Evolutionary conservation across 306 rosid genomes (phyloP), one percentile per base, ranked within the genome.

Genomic region (Potentilla sterilis): DNA sequence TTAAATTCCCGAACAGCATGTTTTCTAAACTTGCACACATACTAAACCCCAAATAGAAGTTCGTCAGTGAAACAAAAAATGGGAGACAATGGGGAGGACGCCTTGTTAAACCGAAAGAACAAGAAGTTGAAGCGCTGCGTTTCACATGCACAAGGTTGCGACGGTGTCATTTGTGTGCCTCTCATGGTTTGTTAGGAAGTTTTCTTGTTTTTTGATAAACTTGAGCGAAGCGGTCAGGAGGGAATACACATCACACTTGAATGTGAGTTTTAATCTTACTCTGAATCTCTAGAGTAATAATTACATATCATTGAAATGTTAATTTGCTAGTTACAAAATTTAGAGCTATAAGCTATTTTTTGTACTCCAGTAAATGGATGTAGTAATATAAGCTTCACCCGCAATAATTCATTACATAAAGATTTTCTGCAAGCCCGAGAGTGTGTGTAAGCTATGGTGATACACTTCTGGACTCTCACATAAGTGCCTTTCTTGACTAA

Each of bases 371-470:
- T 28, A 28, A 28, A 28, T 28, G 28, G 28, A 28, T 28, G 28
- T 28, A 28, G 28, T 28, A 28, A 28, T 28, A 28, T 28, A 28
- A 28, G 28, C 28, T 28, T 28, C 28, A 28, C 28, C 28, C 28
- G 28, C 28, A 28, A 28, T 28, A 28, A 28, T 28, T 28, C 28
- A 28, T 28, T 28, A 28, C 28, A 28, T 28, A 28, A 28, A 28
- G 28, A 28, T 0, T 28, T 28, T 0, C 28, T 28, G 28, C 28
- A 28, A 28, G 28, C 28, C 28, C 0, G 94, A 90, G 88, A 15
- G n/a, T n/a, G 83, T 67, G 92, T 90, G 70, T 94, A 91, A 94
- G 81, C 81, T 94, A 78, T 94, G 98, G 98, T 94, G 98, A 96
- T 94, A 94, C 78, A 85, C 96, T 14, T 91, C 98, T 0, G 98